Evolutionary conservation across 495 filamentous ascomycete genomes (phyloP).

Genomic region (Penicillium lividum): DNA sequence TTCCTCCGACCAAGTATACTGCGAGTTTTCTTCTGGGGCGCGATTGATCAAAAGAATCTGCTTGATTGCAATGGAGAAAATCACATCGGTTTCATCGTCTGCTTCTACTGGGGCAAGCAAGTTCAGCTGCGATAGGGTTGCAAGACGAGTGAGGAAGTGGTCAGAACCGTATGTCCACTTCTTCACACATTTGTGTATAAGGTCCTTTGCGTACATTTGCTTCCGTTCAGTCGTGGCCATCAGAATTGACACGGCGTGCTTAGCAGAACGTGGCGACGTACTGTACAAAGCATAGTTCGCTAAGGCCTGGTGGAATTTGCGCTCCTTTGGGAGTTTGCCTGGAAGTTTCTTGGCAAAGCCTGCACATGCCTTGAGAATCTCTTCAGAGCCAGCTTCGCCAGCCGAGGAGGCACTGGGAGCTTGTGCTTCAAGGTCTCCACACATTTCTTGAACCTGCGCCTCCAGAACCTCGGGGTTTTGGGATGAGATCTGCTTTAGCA

Average conservation of each 20-base stretch:
- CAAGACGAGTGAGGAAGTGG: constrained; percentile 81
- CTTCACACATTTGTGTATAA: constrained; percentile 71
- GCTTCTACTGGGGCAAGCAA: constrained; percentile 73
- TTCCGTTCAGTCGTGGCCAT: constrained; percentile 78
- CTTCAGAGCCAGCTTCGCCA: constrained; percentile 69
- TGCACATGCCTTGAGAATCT: constrained; percentile 90
- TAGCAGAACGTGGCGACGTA: constrained; percentile 77
- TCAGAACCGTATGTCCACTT: constrained; percentile 74
- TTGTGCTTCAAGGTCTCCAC: constrained; percentile 76
- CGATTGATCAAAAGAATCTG: constrained; percentile 73
- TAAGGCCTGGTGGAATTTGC: constrained; percentile 80
- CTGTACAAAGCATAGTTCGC: constrained; percentile 80
- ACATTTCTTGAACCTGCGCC: constrained; percentile 89
- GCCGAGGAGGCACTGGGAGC: constrained; percentile 67
- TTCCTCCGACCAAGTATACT: constrained; percentile 67
- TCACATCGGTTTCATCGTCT: constrained; percentile 70
- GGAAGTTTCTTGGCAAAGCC: constrained; percentile 85
- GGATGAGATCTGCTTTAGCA: constrained; percentile 89
- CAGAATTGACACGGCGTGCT: constrained; percentile 89
- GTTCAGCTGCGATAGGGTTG: constrained; percentile 79
- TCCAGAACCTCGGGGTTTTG: constrained; percentile 86
- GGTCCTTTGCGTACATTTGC: constrained; percentile 82
- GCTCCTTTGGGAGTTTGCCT: constrained; percentile 79
- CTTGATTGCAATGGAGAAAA: constrained; percentile 76
- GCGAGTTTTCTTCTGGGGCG: constrained; percentile 45